These are phyloP conservation scores for Bathelium albidoporum DNA, from an alignment of 495 filamentous ascomycete genomes.

Conservation along the genomic window DNA sequence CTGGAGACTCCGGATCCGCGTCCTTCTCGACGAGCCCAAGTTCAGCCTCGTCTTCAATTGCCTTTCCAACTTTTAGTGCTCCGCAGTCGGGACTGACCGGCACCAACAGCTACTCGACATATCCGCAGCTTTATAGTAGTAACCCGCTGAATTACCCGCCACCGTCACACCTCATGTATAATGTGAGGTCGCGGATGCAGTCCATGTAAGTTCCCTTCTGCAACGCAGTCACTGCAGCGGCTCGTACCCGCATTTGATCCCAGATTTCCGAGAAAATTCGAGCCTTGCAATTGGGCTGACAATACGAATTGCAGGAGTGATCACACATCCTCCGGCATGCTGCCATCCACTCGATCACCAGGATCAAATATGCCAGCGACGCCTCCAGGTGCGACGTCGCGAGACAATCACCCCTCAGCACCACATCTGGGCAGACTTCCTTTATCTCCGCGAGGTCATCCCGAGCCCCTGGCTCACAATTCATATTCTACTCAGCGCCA, in stretches of 20 bases:
- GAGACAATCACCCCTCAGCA: slow-evolving; percentile 26
- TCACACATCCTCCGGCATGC: slow-evolving; percentile 19
- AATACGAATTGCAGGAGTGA: slow-evolving; percentile 24
- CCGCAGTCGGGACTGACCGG: slow-evolving; percentile 9
- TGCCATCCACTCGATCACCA: slow-evolving; percentile 23
- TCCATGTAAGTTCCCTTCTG: slow-evolving; percentile 28
- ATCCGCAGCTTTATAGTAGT: slow-evolving; percentile 15
- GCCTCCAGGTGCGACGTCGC: slow-evolving; percentile 19
- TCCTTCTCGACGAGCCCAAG: slow-evolving; percentile 31
- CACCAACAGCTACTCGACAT: slow-evolving; percentile 23
- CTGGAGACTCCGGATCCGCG: slow-evolving; percentile 23
- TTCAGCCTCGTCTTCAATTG: slow-evolving; percentile 27
- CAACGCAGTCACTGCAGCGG: slow-evolving; percentile 5
- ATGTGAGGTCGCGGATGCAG: slow-evolving; percentile 19
- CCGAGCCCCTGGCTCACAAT: slow-evolving; percentile 7
- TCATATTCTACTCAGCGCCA: slow-evolving; percentile 26
- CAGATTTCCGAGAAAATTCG: slow-evolving; percentile 19
- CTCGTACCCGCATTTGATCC: slow-evolving; percentile 13
- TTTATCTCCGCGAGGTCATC: slow-evolving; percentile 19
- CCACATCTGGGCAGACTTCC: slow-evolving; percentile 16
- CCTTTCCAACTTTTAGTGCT: slow-evolving; percentile 20
- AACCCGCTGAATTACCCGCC: slow-evolving; percentile 17
- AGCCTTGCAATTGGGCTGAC: slow-evolving; percentile 17
- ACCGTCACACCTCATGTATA: slow-evolving; percentile 18
- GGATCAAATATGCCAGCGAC: slow-evolving; percentile 22